Evolutionary conservation across 1,284 basidiomycete species (phyloP), one percentile per base, ranked within the genome.

Genomic region (Moniliophthora roreri): DNA sequence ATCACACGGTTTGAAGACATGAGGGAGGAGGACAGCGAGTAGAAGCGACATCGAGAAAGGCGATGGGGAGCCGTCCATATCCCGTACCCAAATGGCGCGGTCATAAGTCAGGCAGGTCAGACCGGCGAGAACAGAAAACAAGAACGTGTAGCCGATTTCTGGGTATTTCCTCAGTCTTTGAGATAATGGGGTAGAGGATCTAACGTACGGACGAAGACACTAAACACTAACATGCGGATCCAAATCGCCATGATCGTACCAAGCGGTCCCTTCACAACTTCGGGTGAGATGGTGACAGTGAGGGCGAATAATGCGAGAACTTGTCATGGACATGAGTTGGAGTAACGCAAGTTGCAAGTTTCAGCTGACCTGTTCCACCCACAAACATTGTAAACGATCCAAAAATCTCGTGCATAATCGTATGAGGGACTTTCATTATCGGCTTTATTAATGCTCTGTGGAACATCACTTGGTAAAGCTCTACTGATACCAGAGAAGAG

Each of bases 11-110:
- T 46, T 46, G 44, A 46, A 46, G 23, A 46, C 18, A 7, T 4
- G 28, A 24, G 44, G 44, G 11, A 46, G n/a, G 13, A 46, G 24
- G 15, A 3, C 13, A 1, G 3, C 16, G 8, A 46, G 44, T 10
- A 46, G 44, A 6, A 32, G 26, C 7, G 44, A 28, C 44, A 46
- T 46, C 15, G 44, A 46, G 24, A 46, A 46, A 32, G 44, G 44
- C 24, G 44, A 46, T 8, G 44, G 44, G 11, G 44, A 46, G 23
- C 44, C 44, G 18, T 46, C 44, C 44, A 32, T 46, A n/a, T 46
- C 28, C 9, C 44, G 24, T 46, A 15, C 8, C 44, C 44, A 46
- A 18, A 46, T 32, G 8, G 21, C 16, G 24, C 24, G 44, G 26
- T 46, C 44, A 15, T 46, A 46, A n/a, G 44, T 46, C 8, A 32